phyloP scores from a whole-genome alignment of 495 filamentous ascomycete genomes.

The Trypethelium eluteriae region DNA sequence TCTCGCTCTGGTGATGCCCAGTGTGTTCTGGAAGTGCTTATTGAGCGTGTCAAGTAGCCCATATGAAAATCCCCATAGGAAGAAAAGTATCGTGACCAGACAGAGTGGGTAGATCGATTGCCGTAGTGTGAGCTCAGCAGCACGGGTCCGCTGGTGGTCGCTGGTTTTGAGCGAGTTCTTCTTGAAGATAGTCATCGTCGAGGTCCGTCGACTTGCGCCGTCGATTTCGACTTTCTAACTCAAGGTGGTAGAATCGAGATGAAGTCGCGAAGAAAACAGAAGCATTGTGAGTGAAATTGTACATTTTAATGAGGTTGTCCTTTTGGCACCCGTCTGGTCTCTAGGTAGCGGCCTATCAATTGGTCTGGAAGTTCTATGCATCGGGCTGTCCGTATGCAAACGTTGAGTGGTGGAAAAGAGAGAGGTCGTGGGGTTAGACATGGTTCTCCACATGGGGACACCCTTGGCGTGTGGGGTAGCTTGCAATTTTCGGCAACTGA shows the following conservation, averaged over 20 bases:
- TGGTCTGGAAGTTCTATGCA: not conserved
- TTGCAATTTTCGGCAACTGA: not conserved
- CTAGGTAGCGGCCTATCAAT: too few relatives aligned
- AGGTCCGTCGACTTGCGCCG: not conserved
- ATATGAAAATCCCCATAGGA: slow-evolving; percentile 39
- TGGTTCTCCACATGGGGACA: not conserved
- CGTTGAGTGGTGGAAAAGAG: not conserved
- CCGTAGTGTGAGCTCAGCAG: slow-evolving; percentile 22
- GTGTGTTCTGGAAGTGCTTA: slow-evolving; percentile 31
- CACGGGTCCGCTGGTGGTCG: slow-evolving; percentile 18
- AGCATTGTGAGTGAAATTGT: too few relatives aligned
- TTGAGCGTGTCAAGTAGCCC: slow-evolving; percentile 37
- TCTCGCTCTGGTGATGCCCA: slow-evolving; percentile 32
- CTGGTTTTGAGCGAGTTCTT: slow-evolving; percentile 17
- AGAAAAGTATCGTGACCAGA: slow-evolving; percentile 38
- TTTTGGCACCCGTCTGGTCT: too few relatives aligned
- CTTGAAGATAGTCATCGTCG: slow-evolving; percentile 2
- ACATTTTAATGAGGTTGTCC: too few relatives aligned
- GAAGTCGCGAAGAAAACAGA: not conserved
- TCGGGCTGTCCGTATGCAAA: not conserved
- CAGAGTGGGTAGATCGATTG: slow-evolving; percentile 34
- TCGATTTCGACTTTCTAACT: not conserved
- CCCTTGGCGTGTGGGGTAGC: not conserved
- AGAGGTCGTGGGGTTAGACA: not conserved
- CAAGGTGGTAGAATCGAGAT: not conserved